Conservation (phyloP, 306 rosid species). For the Rubus parviflorus region DNA sequence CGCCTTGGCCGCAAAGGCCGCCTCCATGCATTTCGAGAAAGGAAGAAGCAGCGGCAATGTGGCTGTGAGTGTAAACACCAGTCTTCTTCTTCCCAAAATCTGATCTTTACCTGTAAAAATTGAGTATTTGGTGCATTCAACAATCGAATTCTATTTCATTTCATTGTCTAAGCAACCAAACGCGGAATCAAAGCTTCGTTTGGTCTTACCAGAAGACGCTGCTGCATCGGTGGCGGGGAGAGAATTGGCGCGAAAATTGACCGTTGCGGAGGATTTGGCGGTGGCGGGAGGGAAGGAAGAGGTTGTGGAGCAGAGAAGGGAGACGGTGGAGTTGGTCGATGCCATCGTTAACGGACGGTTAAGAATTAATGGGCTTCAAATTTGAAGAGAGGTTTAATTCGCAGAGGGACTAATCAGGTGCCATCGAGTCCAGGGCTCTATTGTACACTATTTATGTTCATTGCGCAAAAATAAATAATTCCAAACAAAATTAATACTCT, state of each 20-base stretch:
- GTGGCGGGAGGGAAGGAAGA: conserved; percentile 32
- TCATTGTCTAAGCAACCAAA: conserved; percentile 15
- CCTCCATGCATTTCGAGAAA: conserved; percentile 31
- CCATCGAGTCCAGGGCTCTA: neutral
- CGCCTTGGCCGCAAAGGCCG: conserved; percentile 43
- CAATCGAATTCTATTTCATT: neutral
- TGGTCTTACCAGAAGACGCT: too few relatives aligned
- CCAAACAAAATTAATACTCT: too few relatives aligned
- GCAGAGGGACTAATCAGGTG: neutral
- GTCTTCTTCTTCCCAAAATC: conserved; percentile 45
- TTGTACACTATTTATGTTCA: neutral
- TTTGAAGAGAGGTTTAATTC: neutral
- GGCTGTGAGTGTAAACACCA: conserved; percentile 49
- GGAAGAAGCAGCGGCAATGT: conserved; percentile 65
- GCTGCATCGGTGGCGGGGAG: conserved; percentile 21
- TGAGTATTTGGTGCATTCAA: neutral
- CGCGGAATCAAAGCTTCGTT: neutral
- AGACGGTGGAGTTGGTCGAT: neutral
- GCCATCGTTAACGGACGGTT: conserved; percentile 1
- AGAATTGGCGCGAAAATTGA: conserved; percentile 34
- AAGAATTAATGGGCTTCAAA: neutral
- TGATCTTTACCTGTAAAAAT: conserved; percentile 23
- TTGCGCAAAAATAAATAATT: too few relatives aligned
- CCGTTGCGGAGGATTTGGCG: conserved; percentile 46
- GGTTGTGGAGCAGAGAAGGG: conserved; percentile 3